Evolutionary conservation across 2,329 filamentous ascomycete species (phyloP).

Genomic region (Colletotrichum lini): DNA sequence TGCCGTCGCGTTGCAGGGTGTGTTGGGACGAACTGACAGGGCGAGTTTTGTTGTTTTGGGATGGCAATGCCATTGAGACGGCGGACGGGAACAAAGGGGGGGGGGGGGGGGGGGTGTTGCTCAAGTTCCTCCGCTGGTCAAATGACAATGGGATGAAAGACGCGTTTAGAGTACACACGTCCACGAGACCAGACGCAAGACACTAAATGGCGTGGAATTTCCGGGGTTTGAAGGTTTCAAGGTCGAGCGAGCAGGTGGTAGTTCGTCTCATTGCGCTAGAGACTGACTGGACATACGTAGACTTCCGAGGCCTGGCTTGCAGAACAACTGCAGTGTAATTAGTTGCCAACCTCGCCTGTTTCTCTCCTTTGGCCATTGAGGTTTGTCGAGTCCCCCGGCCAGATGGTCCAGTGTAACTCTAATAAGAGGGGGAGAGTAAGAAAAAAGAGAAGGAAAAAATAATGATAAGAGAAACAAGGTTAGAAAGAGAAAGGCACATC

Average conservation of each 20-base stretch:
- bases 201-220: slow-evolving; percentile 5
- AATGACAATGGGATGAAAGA: slow-evolving; percentile 38
- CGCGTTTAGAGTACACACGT: background rate
- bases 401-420: background rate
- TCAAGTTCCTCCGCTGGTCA: slow-evolving; percentile 12
- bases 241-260: background rate
- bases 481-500: background rate
- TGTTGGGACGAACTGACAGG: slow-evolving; percentile 29
- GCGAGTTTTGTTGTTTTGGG: background rate
- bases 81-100: slow-evolving; percentile 22
- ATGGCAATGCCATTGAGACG: slow-evolving; percentile 15
- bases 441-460: too few relatives aligned
- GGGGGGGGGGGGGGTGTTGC: background rate
- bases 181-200: slow-evolving; percentile 2
- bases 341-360: slow-evolving; percentile 3
- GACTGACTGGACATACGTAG: background rate
- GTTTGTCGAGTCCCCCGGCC: background rate
- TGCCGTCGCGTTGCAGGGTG: slow-evolving; percentile 21
- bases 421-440: too few relatives aligned
- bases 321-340: background rate
- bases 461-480: too few relatives aligned
- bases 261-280: slow-evolving; percentile 33
- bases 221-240: background rate
- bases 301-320: background rate
- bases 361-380: background rate